phyloP scores from a whole-genome alignment of 768 basidiomycete species.

The Pluteus cervinus region DNA sequence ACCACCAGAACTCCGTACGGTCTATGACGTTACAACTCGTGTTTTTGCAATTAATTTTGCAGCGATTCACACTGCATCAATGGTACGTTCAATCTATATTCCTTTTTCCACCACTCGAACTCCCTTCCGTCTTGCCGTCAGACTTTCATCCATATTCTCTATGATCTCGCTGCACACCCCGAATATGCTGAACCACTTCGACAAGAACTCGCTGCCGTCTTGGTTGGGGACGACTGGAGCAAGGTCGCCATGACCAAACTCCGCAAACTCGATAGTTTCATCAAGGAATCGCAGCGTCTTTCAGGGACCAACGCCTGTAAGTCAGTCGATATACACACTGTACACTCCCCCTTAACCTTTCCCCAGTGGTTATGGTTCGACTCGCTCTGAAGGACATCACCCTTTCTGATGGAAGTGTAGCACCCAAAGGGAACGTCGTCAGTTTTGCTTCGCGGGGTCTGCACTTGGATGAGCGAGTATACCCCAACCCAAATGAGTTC shows the following conservation, averaged over 20 bases:
- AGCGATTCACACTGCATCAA: constrained; percentile 35
- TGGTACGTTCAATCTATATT: constrained; percentile 23
- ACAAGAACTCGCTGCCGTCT: constrained; percentile 34
- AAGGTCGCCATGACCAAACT: constrained; percentile 30
- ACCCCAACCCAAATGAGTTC: constrained; percentile 26
- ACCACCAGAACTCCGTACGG: constrained; percentile 18
- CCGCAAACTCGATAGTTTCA: constrained; percentile 38
- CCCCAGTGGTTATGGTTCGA: constrained; percentile 20
- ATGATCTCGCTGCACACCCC: constrained; percentile 30
- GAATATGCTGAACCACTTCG: constrained; percentile 28
- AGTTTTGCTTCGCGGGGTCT: constrained; percentile 13
- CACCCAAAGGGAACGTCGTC: constrained; percentile 20
- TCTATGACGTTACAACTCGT: constrained; percentile 24
- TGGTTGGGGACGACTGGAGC: constrained; percentile 30
- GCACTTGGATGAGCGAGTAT: constrained; percentile 24
- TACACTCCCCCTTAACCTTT: constrained; percentile 9
- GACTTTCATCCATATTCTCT: constrained; percentile 31
- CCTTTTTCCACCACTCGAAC: neutral
- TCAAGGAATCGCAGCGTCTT: constrained; percentile 31
- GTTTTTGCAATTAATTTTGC: constrained; percentile 36
- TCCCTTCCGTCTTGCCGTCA: constrained; percentile 12
- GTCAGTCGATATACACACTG: constrained; percentile 12
- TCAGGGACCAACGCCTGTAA: constrained; percentile 20
- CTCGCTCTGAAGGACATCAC: constrained; percentile 32
- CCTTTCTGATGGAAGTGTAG: constrained; percentile 19